Conservation (phyloP, 768 basidiomycete genomes). For the Boletus pseudo-olivaceus region DNA sequence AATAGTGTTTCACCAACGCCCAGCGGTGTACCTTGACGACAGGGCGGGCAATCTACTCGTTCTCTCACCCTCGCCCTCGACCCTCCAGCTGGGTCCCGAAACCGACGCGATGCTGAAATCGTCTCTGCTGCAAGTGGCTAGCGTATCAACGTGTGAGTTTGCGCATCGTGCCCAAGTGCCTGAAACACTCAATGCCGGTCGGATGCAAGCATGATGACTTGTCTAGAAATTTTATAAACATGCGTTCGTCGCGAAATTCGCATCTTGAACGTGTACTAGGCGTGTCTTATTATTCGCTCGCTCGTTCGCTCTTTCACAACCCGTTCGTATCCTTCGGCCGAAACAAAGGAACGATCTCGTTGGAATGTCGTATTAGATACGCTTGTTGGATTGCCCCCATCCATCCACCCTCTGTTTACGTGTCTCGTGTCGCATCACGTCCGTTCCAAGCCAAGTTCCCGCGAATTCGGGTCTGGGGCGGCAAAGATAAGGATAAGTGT, state of each 20-base stretch:
- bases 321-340: conserved; percentile 2
- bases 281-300: conserved; percentile 14
- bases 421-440: neutral
- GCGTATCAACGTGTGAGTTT: neutral
- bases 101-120: neutral
- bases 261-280: conserved; percentile 2
- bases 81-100: neutral
- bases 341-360: neutral
- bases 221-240: conserved; percentile 11
- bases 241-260: neutral
- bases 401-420: neutral
- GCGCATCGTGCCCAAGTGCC: neutral
- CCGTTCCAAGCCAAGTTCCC: neutral
- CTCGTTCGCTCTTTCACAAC: no score
- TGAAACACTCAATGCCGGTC: conserved; percentile 4
- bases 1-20: no score
- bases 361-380: neutral
- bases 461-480: neutral
- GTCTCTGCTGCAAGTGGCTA: neutral
- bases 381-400: neutral
- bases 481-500: neutral
- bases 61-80: neutral
- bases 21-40: neutral
- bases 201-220: neutral
- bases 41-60: neutral